Base-by-base conservation (phyloP, 768 basidiomycete genomes). In the Gyrodon lividus region DNA sequence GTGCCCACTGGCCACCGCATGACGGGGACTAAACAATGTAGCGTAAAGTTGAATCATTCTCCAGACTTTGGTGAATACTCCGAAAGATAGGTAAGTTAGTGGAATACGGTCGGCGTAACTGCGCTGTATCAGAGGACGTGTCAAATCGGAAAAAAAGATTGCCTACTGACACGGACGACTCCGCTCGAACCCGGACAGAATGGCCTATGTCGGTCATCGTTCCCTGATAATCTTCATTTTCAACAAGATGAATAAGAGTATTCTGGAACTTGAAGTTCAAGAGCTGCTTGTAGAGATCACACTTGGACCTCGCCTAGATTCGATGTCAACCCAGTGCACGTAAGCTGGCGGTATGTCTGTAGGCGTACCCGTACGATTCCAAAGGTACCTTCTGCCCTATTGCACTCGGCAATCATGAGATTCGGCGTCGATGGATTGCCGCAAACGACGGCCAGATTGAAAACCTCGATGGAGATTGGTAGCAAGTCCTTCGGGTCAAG, bases 371-470 rank as follows among this genome's bases (percentile, higher is more conserved):
- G 79, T 13, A 87, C 81, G 37, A 89, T 81, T 13, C 92, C 85
- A 59, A 89, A 90, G 1, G 85, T 89, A 22, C 94, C 96, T 38
- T 83, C 74, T 1, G 83, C 85, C n/a, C 75, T 74, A 49, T 80
- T 75, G 59, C 95, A 97, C 62, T 93, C 90, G 0, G 83, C 81
- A 22, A 97, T 84, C 35, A 96, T 77, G 5, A 97, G 72, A 60
- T 76, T 86, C 0, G 89, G 87, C 0, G 92, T 97, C 0, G 95
- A 90, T 19, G 80, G 71, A 70, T 95, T 98, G 10, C 96, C 96
- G 17, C 86, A 78, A 17, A 89, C 81, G 42, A 98, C 82, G 16
- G 88, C 88, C 22, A 91, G 91, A 46, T 86, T 91, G 30, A 75
- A 73, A n/a, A 87, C 75, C 54, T 84, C 80, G 47, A 98, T 76